These are phyloP conservation scores for Thielaviopsis cerberus DNA, from an alignment of 2,329 filamentous ascomycete genomes.

Conservation along the genomic window DNA sequence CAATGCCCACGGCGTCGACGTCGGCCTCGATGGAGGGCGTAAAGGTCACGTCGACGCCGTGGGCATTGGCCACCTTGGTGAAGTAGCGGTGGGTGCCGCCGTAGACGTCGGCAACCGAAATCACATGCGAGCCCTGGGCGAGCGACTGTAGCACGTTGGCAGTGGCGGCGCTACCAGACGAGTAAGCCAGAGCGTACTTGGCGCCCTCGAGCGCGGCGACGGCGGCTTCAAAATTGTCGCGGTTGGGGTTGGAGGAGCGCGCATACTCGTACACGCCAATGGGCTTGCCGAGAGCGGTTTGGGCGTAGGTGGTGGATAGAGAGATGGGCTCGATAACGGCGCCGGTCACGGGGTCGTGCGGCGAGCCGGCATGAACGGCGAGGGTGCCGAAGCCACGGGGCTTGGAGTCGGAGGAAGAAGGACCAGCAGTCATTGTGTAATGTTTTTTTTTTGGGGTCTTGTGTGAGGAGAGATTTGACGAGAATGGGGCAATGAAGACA, in stretches of 20 bases:
- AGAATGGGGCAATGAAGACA: background rate
- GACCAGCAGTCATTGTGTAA: conserved; percentile 7
- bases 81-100: conserved; percentile 97
- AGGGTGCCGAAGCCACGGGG: conserved; percentile 75
- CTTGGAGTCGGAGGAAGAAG: conserved; percentile 26
- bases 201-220: conserved; percentile 86
- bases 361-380: conserved; percentile 82
- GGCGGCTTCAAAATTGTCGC: conserved; percentile 81
- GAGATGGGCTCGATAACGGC: conserved; percentile 95
- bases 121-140: conserved; percentile 76
- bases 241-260: conserved; percentile 83
- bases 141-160: conserved; percentile 85
- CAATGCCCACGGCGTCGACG: conserved; percentile 66
- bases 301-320: conserved; percentile 89
- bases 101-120: conserved; percentile 94
- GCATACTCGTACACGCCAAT: conserved; percentile 86
- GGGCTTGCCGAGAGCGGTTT: conserved; percentile 70
- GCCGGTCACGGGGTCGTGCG: conserved; percentile 77
- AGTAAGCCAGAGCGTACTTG: conserved; percentile 81
- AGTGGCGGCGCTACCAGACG: conserved; percentile 83
- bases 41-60: conserved; percentile 88
- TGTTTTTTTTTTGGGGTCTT: background rate
- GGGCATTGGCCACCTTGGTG: conserved; percentile 87
- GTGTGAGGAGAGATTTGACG: background rate
- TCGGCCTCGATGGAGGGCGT: conserved; percentile 82